A percentile compares a stretch with the other conserved stretches of the same genome.
Conservation (phyloP, 495 filamentous ascomycete genomes). For the Penicillium alfredii region DNA sequence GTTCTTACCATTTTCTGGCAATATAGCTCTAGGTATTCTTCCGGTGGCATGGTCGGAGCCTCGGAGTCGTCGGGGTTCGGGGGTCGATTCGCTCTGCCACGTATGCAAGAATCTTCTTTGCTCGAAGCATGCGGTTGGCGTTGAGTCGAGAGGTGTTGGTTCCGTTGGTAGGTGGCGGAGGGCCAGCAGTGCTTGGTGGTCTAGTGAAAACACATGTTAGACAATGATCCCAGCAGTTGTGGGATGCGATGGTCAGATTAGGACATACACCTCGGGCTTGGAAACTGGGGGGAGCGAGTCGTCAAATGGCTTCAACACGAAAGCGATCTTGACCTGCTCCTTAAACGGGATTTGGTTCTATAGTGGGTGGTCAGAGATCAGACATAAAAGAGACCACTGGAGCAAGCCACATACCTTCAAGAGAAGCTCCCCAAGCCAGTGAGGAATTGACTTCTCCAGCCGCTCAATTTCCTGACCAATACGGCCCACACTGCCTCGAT, state of each 20-base stretch:
- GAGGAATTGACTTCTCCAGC: constrained; percentile 77
- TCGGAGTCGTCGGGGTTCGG: constrained; percentile 45
- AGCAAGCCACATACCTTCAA: constrained; percentile 50
- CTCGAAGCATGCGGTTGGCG: constrained; percentile 92
- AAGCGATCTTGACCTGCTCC: constrained; percentile 90
- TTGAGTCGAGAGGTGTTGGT: constrained; percentile 70
- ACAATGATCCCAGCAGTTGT: too few species aligned
- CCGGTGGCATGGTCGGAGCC: constrained; percentile 62
- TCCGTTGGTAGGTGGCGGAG: constrained; percentile 4
- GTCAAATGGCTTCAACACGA: constrained; percentile 79
- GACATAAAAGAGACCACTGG: not conserved
- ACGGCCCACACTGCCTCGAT: constrained; percentile 75
- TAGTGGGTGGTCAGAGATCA: constrained; percentile 4
- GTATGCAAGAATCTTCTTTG: constrained; percentile 91
- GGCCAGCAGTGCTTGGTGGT: constrained; percentile 18
- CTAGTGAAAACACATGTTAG: constrained; percentile 15
- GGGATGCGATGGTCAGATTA: not conserved
- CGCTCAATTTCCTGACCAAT: constrained; percentile 72
- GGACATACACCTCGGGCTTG: constrained; percentile 50
- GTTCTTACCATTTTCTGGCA: constrained; percentile 79
- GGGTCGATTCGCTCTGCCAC: constrained; percentile 87
- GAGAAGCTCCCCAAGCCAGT: constrained; percentile 89
- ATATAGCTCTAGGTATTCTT: constrained; percentile 90
- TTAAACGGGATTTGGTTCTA: constrained; percentile 79
- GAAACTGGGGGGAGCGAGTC: constrained; percentile 66